phyloP scores from a whole-genome alignment of 768 basidiomycete species.

The Glaciozyma antarctica region DNA sequence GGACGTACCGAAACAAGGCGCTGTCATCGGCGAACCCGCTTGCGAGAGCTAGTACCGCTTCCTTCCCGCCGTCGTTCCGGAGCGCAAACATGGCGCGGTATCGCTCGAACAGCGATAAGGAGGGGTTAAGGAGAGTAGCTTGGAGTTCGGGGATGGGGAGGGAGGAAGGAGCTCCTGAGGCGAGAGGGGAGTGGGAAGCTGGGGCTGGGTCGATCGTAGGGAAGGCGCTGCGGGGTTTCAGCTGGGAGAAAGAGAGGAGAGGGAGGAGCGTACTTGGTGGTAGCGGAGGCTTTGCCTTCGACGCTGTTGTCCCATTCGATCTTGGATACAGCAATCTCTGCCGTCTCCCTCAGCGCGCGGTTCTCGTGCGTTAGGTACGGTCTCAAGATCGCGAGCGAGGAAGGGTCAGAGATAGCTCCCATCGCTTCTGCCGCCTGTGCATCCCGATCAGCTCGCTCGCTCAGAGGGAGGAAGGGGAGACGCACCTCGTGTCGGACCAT shows the following conservation, averaged over 20 bases:
- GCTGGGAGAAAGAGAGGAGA: background rate
- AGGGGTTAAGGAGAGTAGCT: conserved; percentile 54
- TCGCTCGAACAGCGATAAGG: conserved; percentile 71
- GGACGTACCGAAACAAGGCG: conserved; percentile 81
- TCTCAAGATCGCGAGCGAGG: conserved; percentile 59
- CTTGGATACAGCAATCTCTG: conserved; percentile 91
- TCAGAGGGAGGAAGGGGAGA: background rate
- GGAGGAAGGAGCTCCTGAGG: conserved; percentile 39
- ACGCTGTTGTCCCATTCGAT: conserved; percentile 69
- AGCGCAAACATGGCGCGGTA: conserved; percentile 98
- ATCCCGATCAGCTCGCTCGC: background rate
- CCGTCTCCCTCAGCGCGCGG: conserved; percentile 70
- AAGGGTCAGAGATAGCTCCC: conserved; percentile 71
- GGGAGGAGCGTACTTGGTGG: conserved; percentile 16
- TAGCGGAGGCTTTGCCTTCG: conserved; percentile 35
- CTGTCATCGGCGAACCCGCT: conserved; percentile 80
- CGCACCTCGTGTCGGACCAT: conserved; percentile 95
- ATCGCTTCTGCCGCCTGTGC: conserved; percentile 91
- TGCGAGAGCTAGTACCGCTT: conserved; percentile 81
- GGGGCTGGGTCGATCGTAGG: conserved; percentile 86
- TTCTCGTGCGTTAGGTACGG: conserved; percentile 65
- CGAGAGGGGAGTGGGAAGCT: conserved; percentile 42
- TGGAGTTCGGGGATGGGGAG: conserved; percentile 50
- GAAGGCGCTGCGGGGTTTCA: conserved; percentile 48
- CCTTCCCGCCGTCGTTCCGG: conserved; percentile 65